A percentile compares a stretch with the other conserved stretches of the same genome.
These are phyloP conservation scores for Aspergillus awamori DNA, from an alignment of 2,329 filamentous ascomycete genomes.

Conservation along the genomic window DNA sequence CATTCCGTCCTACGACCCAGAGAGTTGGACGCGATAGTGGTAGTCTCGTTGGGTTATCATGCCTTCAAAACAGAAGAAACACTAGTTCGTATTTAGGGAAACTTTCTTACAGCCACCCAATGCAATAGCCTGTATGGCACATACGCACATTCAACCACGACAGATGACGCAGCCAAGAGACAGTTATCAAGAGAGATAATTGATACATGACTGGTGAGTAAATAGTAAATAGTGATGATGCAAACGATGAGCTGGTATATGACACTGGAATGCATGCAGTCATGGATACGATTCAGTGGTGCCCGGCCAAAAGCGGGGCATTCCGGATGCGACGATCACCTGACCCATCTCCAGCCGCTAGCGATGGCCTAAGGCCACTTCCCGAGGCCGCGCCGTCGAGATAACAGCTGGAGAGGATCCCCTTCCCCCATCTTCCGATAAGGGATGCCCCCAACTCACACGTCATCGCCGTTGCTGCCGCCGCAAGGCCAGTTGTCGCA, in stretches of 20 bases:
- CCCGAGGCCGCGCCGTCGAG: slow-evolving; percentile 13
- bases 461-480: slow-evolving; percentile 19
- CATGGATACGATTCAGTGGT: not conserved
- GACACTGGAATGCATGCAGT: not conserved
- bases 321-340: slow-evolving; percentile 29
- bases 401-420: slow-evolving; percentile 7
- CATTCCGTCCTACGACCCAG: too few relatives aligned
- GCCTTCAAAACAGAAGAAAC: too few relatives aligned
- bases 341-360: slow-evolving; percentile 18
- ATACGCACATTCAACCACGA: not conserved
- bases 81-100: too few relatives aligned
- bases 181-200: not conserved
- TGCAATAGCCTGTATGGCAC: too few relatives aligned
- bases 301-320: slow-evolving; percentile 2
- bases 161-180: not conserved
- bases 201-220: not conserved
- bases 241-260: not conserved
- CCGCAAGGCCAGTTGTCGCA: not conserved
- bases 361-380: slow-evolving; percentile 8
- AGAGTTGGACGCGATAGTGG: too few relatives aligned
- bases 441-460: slow-evolving; percentile 15
- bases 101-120: too few relatives aligned
- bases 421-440: not conserved
- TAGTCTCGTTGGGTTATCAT: too few relatives aligned
- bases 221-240: not conserved